Base-by-base conservation (phyloP, 2,329 filamentous ascomycete genomes). In the Curvularia hawaiiensis region DNA sequence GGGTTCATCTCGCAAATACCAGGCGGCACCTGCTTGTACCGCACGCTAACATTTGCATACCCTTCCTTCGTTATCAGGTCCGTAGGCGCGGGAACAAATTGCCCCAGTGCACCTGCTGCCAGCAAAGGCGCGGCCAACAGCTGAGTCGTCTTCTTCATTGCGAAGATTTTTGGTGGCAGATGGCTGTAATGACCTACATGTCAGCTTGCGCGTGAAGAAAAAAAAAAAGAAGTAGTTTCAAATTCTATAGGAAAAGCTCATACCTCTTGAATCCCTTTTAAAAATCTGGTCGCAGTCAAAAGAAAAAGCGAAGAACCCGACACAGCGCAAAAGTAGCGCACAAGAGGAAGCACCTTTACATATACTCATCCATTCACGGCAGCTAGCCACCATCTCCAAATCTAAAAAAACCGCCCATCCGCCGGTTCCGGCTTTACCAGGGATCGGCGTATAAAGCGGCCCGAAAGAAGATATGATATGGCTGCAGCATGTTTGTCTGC, bases 1-100 rank as follows among this genome's bases (percentile, higher is more conserved):
- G 82, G 82, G 18, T 83, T 82, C 3, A 82, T 79, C 72, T 86
- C 84, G 62, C 84, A 85, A 54, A 84, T 84, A 3, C 83, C 83
- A 1, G 65, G 50, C 0, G 80, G 79, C 16, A 82, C 83, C 68
- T 85, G 76, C 69, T 87, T 87, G 71, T 85, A 87, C 18, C 84
- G 82, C 54, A 87, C 84, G 24, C 79, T 80, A 59, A 84, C 75
- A 54, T 80, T 80, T 54, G 78, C 75, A 51, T 78, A 78, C 11
- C 80, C 81, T 53, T 75, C 74, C 33, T 75, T 78, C 9, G 70
- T 70, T 10, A 72, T 81, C 38, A 82, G 71, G 60, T 82, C 74
- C 1, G 76, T 77, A 0, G 80, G 80, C 16, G 79, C 68, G 20
- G 78, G 66, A 3, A 83, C 77, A 53, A 83, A 82, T 64, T 83